Evolutionary conservation across 2,329 filamentous ascomycete genomes (phyloP).

Genomic region (Hypoxylon sp.): DNA sequence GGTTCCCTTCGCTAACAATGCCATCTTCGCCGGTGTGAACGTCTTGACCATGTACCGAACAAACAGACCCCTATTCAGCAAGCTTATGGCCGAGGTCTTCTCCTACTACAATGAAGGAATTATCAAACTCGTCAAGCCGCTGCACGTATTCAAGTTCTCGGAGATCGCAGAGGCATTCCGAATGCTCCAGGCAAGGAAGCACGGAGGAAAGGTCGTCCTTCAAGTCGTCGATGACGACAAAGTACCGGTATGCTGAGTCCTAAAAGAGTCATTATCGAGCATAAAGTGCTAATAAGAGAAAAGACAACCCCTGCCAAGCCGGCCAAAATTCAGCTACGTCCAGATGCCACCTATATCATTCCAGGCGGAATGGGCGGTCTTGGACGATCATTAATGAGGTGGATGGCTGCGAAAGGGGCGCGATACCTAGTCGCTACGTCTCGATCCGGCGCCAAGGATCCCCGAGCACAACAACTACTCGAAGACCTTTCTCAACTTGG

Average conservation of each 20-base stretch:
- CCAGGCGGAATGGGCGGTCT: constrained; percentile 56
- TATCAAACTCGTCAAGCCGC: constrained; percentile 49
- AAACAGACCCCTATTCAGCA: constrained; percentile 48
- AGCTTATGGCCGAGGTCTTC: constrained; percentile 49
- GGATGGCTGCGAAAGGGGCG: constrained; percentile 55
- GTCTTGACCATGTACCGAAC: constrained; percentile 52
- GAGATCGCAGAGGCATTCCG: constrained; percentile 51
- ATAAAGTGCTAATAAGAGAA: constrained; percentile 8
- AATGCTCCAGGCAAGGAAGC: constrained; percentile 49
- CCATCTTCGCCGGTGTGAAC: constrained; percentile 51
- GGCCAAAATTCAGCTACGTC: constrained; percentile 46
- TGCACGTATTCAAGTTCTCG: constrained; percentile 51
- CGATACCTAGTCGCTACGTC: constrained; percentile 54
- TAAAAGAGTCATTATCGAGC: background rate
- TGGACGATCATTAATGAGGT: constrained; percentile 52
- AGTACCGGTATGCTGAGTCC: constrained; percentile 28
- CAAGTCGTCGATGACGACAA: constrained; percentile 48
- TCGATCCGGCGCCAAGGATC: constrained; percentile 48
- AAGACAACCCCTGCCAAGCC: constrained; percentile 48
- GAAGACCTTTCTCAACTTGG: constrained; percentile 45
- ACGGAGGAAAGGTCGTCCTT: constrained; percentile 50
- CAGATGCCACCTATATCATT: constrained; percentile 54
- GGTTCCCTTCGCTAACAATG: constrained; percentile 52
- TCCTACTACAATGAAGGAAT: constrained; percentile 47
- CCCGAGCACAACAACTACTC: constrained; percentile 49